Evolutionary conservation across 1,139 yeast species (phyloP), one percentile per base, ranked within the genome.

Genomic region (Candida pseudoviswanathii): DNA sequence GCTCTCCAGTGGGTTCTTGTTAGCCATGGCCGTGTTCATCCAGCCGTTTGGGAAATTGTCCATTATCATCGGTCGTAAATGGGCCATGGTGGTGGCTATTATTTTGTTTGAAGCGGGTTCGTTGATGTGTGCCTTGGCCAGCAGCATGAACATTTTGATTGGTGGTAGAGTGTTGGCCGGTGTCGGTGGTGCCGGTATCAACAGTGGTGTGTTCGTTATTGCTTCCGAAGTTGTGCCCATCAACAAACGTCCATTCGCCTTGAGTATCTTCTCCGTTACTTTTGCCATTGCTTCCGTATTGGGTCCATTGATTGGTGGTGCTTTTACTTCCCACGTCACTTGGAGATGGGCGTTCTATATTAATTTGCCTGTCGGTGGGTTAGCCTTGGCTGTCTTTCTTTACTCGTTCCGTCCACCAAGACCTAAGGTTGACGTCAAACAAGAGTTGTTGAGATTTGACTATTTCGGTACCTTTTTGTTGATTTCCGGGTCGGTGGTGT

Each of bases 281-380:
- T 62, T 65, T 58, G 63, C 65, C 2, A 53, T 81, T 8, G 86
- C 86, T 2, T 74, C 77, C 47, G 80, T 80, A 1, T 55, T 78
- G 9, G 87, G 86, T 0, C 87, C 87, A 0, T 73, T 82, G 48
- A 61, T 82, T 24, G 82, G 82, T 52, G 81, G 83, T 29, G 82
- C 78, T 0, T 77, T 81, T 51, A 73, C 79, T 4, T 60, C 69
- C 22, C 67, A 70, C 49, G 67, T 65, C 24, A 54, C 55, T n/a
- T 87, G 94, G 94, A 76, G 94, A 65, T 86, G 92, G 92, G 82
- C 89, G 54, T 87, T 86, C 64, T 87, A 84, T 64, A 76, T 87
- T 8, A 71, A 71, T 49, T 67, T 71, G 51, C 77, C 77, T 10
- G 61, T 71, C 54, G 77, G 77, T 9, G 76, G 68, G 1, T 49